These are phyloP conservation scores for Pseudonectria buxi DNA, from an alignment of 2,329 filamentous ascomycete genomes.

Conservation along the genomic window DNA sequence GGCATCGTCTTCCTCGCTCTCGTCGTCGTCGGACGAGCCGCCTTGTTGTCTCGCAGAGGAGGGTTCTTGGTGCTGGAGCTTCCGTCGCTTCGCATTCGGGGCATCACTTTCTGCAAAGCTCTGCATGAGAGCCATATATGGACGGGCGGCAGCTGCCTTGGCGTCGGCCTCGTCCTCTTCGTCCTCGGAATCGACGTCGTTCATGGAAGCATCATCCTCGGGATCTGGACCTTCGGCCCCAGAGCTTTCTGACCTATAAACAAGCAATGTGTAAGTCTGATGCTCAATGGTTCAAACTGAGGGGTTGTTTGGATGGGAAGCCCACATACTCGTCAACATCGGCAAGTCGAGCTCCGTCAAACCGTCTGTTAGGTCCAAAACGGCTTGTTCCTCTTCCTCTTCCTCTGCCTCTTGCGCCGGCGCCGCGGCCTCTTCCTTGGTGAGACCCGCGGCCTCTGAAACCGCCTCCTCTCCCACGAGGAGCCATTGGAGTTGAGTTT, in stretches of 20 bases:
- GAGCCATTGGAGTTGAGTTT: conserved; percentile 25
- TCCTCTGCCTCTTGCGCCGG: conserved; percentile 17
- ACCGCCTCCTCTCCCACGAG: conserved; percentile 28
- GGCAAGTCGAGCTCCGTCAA: conserved; percentile 30
- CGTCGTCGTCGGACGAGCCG: conserved; percentile 29
- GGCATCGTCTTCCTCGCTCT: conserved; percentile 31
- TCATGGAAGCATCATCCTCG: conserved; percentile 31
- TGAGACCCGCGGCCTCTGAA: conserved; percentile 26
- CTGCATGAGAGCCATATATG: conserved; percentile 54
- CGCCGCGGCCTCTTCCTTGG: conserved; percentile 7
- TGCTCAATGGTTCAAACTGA: not conserved
- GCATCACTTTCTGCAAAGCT: conserved; percentile 43
- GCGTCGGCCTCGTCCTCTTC: conserved; percentile 40
- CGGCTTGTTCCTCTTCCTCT: conserved; percentile 29
- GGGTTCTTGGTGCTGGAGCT: conserved; percentile 37
- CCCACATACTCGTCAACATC: conserved; percentile 33
- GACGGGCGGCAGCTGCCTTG: conserved; percentile 35
- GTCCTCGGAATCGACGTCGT: conserved; percentile 36
- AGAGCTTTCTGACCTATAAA: conserved; percentile 14
- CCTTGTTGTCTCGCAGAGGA: conserved; percentile 15
- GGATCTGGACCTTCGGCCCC: conserved; percentile 23
- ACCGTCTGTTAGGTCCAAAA: conserved; percentile 31
- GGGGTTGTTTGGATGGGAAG: not conserved
- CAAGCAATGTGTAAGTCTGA: conserved; percentile 1
- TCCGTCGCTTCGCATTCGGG: conserved; percentile 50